These are phyloP conservation scores for Penicillium sp. DNA, from an alignment of 2,329 filamentous ascomycete species.

Conservation along the genomic window DNA sequence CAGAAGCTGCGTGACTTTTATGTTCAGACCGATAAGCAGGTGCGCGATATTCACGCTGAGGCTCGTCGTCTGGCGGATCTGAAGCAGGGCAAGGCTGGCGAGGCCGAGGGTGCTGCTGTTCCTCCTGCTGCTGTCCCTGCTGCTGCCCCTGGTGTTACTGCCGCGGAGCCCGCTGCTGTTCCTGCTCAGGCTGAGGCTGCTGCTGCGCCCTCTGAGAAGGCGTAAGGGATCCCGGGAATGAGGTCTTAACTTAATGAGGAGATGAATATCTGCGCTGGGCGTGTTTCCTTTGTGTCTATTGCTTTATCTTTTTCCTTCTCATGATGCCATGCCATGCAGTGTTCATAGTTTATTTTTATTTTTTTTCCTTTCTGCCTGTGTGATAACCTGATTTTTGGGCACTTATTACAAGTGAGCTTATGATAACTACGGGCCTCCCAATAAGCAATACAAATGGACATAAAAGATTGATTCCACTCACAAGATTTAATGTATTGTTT, in stretches of 20 bases:
- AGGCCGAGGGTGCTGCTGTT: conserved; percentile 23
- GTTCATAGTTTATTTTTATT: conserved; percentile 5
- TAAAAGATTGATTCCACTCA: not conserved
- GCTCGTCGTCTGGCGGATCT: conserved; percentile 83
- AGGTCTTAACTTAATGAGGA: not conserved
- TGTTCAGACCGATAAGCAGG: conserved; percentile 77
- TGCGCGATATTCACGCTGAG: conserved; percentile 90
- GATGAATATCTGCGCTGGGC: conserved; percentile 10
- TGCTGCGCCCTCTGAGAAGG: conserved; percentile 32
- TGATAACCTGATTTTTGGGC: not conserved
- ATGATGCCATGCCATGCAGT: conserved; percentile 8
- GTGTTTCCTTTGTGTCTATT: conserved; percentile 12
- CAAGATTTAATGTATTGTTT: not conserved
- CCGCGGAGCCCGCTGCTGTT: conserved; percentile 15
- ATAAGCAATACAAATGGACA: not conserved
- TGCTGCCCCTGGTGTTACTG: conserved; percentile 7
- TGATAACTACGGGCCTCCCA: not conserved
- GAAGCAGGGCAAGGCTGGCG: conserved; percentile 61
- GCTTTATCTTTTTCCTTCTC: not conserved
- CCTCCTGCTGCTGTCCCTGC: conserved; percentile 11
- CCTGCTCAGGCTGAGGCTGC: conserved; percentile 24
- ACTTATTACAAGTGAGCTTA: not conserved
- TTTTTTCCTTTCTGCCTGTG: conserved; percentile 5
- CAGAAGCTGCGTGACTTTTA: conserved; percentile 89
- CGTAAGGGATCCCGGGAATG: conserved; percentile 13